Base-by-base conservation (phyloP, 768 basidiomycete genomes). In the Cyclocybe cylindracea region DNA sequence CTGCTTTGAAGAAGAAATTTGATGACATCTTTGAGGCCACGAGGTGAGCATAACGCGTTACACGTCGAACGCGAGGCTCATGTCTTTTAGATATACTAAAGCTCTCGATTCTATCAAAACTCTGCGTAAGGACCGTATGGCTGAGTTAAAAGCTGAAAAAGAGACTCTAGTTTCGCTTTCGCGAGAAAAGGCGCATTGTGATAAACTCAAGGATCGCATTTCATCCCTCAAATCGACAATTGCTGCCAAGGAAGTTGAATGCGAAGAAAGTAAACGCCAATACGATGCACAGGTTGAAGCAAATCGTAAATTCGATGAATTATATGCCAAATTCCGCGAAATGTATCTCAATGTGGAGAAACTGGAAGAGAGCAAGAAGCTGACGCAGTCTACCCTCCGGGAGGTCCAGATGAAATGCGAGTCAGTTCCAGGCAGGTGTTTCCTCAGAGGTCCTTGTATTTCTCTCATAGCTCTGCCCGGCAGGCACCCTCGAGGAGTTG, bases 1-100 rank as follows among this genome's bases (percentile, higher is more conserved):
- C 91, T 9, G 80, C 85, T 0, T 71, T 99, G 35, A 99, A 99
- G 79, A 98, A 98, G 80, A 98, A 98, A 67, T 99, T 99, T 55
- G 97, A 99, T 61, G 97, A 99, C 62, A 99, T 99, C 50, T 98
- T 99, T 61, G 97, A 99, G 69, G 97, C 97, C 3, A 98, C 95
- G 14, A 89, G 89, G 94, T 91, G 45, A 32, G 75, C 63, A 38
- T 33, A 24, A 7, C 5, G 42, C 8, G n/a, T 18, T 7, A 24
- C 11, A 14, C 31, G 10, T 40, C 14, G 39, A 54, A 31, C 29
- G 24, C 13, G 1, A 38, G 46, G 42, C 54, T 43, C 2, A 53
- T 32, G 35, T 29, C 8, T 44, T 50, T 37, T 19, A 97, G 95
- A 62, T 99, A 98, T 69, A 98, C 96, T 0, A 98, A 98, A 64